Base-by-base conservation (phyloP, 2,329 filamentous ascomycete species). In the Fusarium haematococcum region DNA sequence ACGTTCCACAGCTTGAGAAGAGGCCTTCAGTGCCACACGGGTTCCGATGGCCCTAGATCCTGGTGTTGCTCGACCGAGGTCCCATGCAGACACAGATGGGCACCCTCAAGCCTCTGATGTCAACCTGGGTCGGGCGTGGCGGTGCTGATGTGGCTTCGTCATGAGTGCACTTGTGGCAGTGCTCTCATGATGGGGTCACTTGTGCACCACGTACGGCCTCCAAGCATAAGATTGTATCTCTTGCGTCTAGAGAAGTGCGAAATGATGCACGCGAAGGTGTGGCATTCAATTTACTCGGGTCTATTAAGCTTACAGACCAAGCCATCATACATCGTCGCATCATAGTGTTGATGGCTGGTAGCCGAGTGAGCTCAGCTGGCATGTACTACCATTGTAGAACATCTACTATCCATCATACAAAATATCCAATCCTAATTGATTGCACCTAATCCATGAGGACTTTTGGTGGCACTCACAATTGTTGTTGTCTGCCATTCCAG, bases 121-220 rank as follows among this genome's bases (percentile, higher is more conserved):
- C 50, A 43, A 67, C 30, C 16, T 10, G 32, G 20, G 45, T 27
- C 23, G 57, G 25, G 25, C 65, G 73, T 75, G 73, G 73, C 72
- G 35, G 72, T 75, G 69, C 73, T 65, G 50, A 30, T 43, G 60
- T 75, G 72, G 66, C 69, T 52, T 41, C 1, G 50, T 58, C 52
- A 65, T 59, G 52, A 65, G 35, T 11, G 33, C 13, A n/a, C 8
- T 18, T 56, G 69, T 70, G 73, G 72, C 72, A 33, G 58, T 70
- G 66, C n/a, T 35, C 33, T 35, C n/a, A 70, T 61, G 39, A 62
- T 43, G 54, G 20, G 20, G 13, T 32, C 30, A 45, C 20, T 62
- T 20, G 45, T 27, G 45, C 16, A 48, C 45, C 23, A 25, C 14
- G 20, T 20, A 58, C 27, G 48, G 69, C 65, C 45, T 72, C 56